Evolutionary conservation across 2,329 filamentous ascomycete species (phyloP), one percentile per base, ranked within the genome.

Genomic region (Lachnellula suecica): DNA sequence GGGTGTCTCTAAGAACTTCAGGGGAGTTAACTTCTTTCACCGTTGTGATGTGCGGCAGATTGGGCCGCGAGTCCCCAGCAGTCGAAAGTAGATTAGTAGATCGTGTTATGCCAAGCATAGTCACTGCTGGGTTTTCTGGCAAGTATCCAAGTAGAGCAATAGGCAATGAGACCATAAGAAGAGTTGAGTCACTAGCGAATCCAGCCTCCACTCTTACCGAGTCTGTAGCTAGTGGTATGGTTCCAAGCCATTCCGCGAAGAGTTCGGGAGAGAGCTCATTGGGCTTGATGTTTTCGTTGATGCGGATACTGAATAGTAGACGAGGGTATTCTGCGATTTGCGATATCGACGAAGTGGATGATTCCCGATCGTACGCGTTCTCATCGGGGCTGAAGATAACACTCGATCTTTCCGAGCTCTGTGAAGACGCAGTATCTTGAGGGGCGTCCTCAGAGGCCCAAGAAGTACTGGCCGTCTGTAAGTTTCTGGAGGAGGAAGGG

Each of bases 151-250:
- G 23, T 2, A 56, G 19, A 9, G 48, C 41, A 22, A 48, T 27
- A 3, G 51, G 53, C n/a, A 58, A 45, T 15, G 53, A 56, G 8
- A 58, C 31, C 20, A 58, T 56, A 23, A 58, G 10, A 17, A 58
- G 19, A 29, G 50, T 58, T 7, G 53, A 58, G 29, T 53, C 48
- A 34, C 56, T 58, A 11, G 50, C 50, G 43, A 53, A 58, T 9
- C 51, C 53, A 24, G 56, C 56, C 43, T 58, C 56, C 34, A 58
- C 50, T 40, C 42, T 58, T 8, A 56, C 48, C 23, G 44, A 31
- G n/a, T 49, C 46, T 13, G 48, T 51, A 34, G 37, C 17, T 4
- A 50, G 31, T 5, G 56, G 53, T 8, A 56, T 17, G 20, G 38
- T 29, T 19, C 43, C 41, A 4, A 59, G 31, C 53, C 56, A 56